phyloP scores from a whole-genome alignment of 441 rosid genomes.

The Corymbia calophylla region DNA sequence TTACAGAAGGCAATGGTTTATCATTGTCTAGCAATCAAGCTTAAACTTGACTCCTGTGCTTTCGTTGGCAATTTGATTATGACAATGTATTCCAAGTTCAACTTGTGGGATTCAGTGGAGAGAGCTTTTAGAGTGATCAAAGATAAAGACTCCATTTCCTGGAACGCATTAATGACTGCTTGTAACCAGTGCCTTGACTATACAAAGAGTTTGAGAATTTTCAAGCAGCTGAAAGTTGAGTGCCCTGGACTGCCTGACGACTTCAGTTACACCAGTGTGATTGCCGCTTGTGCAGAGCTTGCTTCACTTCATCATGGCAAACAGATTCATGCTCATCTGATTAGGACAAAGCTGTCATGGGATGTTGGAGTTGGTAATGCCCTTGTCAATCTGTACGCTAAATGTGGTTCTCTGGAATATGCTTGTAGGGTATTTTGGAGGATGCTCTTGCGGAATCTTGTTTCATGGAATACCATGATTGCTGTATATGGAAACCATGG shows the following conservation, averaged over 20 bases:
- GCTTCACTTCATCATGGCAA: slow-evolving; percentile 43
- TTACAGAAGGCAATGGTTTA: slow-evolving; percentile 19
- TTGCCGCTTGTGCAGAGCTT: slow-evolving; percentile 47
- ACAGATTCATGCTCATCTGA: slow-evolving; percentile 45
- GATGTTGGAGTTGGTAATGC: slow-evolving; percentile 48
- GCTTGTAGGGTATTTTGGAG: slow-evolving; percentile 27
- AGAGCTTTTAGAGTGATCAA: slow-evolving; percentile 27
- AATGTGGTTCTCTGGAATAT: slow-evolving; percentile 49
- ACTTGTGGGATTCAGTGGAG: slow-evolving; percentile 29
- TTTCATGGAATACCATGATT: slow-evolving; percentile 69
- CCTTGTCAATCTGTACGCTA: slow-evolving; percentile 66
- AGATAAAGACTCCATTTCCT: slow-evolving; percentile 48
- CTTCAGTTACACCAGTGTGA: slow-evolving; percentile 37
- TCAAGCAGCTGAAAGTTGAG: slow-evolving; percentile 29
- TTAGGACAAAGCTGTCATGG: slow-evolving; percentile 23
- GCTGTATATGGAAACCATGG: slow-evolving; percentile 55
- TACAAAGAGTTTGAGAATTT: slow-evolving; percentile 32
- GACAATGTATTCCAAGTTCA: slow-evolving; percentile 41
- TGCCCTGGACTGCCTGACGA: slow-evolving; percentile 24
- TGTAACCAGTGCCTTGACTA: slow-evolving; percentile 31
- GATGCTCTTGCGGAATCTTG: slow-evolving; percentile 35
- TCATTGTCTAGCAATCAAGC: slow-evolving; percentile 42
- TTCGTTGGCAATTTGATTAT: slow-evolving; percentile 48
- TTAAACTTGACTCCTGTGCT: slow-evolving; percentile 27
- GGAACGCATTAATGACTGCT: slow-evolving; percentile 44